Evolutionary conservation across 1,284 basidiomycete genomes (phyloP), one percentile per base, ranked within the genome.

Genomic region (Neonothopanus nambi): DNA sequence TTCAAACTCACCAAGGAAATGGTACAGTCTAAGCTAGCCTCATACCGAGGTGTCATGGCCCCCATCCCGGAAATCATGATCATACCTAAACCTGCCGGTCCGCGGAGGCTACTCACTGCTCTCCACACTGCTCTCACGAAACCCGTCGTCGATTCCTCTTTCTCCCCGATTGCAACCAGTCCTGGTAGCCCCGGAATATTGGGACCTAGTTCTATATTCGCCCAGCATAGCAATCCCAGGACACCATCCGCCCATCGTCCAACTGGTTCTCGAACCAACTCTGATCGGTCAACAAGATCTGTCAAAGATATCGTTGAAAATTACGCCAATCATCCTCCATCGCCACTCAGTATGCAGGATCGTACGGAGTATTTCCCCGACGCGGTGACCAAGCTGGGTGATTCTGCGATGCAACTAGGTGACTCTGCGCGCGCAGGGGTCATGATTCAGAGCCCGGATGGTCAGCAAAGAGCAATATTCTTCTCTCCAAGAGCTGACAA

Each of bases 51-150:
- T 46, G 63, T 73, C 49, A 53, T 74, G 57, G 61, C 70, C 17
- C 87, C 74, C 41, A 56, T 77, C 17, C 88, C 94, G 0, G 95
- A 98, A 61, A 84, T 96, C 24, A 90, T 97, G 76, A 92, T 98
- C 59, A 88, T 98, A 24, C 95, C 93, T 4, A 98, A 98, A 70
- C 95, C 95, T 5, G 93, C 91, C 8, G 95, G 95, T 3, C 95
- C 95, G 1, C 84, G 95, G 33, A 84, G 95, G 8, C 87, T 97
- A 60, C 73, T 98, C 56, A 95, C 93, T 5, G 89, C 94, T 9
- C 73, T 98, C 15, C 89, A 95, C 65, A 96, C 91, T 3, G 90
- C 92, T 2, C 77, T 92, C 44, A 88, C 82, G 12, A 91, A 87
- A 59, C 94, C 95, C 0, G 65, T 85, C 11, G 84, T 98, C 21